Evolutionary conservation across 768 basidiomycete genomes (phyloP), one percentile per base, ranked within the genome.

Genomic region (Nidularia sp.): DNA sequence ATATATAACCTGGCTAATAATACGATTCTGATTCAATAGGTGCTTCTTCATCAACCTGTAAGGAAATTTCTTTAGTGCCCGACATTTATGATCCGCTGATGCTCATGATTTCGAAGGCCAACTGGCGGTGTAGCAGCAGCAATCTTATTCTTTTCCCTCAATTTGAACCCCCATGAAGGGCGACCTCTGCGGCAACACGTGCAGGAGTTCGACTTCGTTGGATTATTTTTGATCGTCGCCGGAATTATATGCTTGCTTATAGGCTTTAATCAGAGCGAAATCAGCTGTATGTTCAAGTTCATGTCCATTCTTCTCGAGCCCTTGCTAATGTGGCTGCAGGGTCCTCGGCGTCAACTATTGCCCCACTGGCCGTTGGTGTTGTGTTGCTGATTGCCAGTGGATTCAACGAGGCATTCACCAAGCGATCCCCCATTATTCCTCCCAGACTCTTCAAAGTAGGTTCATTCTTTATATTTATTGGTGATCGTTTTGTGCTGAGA

Each of bases 1-100:
- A 3, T 3, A 25, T 25, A 3, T 25, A 25, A 25, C 25, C 25
- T 25, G 25, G 3, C 25, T 25, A 25, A 25, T 25, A 25, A 25
- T 25, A 25, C 25, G 25, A 3, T 31, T 49, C 32, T 48, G 32
- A 41, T 41, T 41, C 12, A 34, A 43, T 13, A 83, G 81, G 83
- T 88, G 86, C 62, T 90, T 90, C 67, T 88, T 81, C 62, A 84
- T 90, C 57, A 89, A 88, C 58, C 58, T 90, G 86, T 85, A 62
- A 51, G 81, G 55, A 41, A 15, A 41, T 41, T 41, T 41, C 10
- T 10, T 41, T 1, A 10, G 15, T 15, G 10, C 15, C 39, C 39
- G 10, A 41, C 2, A 41, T 15, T 41, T 41, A 2, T 10, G 39
- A 41, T 41, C 15, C 10, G 10, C 39, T 41, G 39, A 41, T 41